Conservation (phyloP, 2,329 filamentous ascomycete species). For the Neocucurbitaria cava region DNA sequence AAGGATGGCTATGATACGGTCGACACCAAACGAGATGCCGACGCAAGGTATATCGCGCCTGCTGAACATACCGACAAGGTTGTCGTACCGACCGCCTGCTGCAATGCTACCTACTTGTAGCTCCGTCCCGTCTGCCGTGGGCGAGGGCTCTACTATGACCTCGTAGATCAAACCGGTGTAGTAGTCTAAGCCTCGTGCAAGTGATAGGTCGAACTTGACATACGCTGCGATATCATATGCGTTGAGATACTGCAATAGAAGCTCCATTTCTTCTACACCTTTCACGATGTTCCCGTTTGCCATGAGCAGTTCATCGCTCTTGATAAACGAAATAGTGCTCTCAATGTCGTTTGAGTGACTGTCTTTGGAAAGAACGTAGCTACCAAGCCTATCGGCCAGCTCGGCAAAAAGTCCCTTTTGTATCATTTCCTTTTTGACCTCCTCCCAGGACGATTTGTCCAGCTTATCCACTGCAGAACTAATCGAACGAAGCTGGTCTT, state of each 20-base stretch:
- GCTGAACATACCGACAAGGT: conserved; percentile 87
- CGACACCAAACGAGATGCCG: conserved; percentile 86
- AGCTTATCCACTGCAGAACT: conserved; percentile 91
- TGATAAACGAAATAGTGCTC: conserved; percentile 55
- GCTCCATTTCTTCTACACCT: conserved; percentile 77
- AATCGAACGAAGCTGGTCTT: conserved; percentile 82
- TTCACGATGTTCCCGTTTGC: conserved; percentile 77
- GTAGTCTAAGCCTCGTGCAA: conserved; percentile 85
- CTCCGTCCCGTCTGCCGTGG: conserved; percentile 31
- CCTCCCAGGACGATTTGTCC: conserved; percentile 84
- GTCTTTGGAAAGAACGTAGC: conserved; percentile 67
- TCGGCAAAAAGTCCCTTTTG: conserved; percentile 78
- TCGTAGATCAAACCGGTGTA: conserved; percentile 89
- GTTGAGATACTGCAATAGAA: conserved; percentile 80
- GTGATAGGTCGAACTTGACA: conserved; percentile 83
- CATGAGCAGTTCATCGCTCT: conserved; percentile 68
- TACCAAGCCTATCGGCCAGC: conserved; percentile 84
- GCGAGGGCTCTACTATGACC: conserved; percentile 77
- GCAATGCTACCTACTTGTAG: conserved; percentile 54
- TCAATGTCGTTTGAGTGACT: conserved; percentile 71
- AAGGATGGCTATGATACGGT: conserved; percentile 87
- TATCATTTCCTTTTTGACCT: conserved; percentile 88
- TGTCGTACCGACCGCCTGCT: conserved; percentile 74
- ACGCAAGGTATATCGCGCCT: conserved; percentile 86
- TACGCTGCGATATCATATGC: conserved; percentile 72